Percentiles rank a stretch among this genome's conserved stretches.
Evolutionary conservation across 305 asterid genomes (phyloP).

Genomic region (Solanum hybrid): DNA sequence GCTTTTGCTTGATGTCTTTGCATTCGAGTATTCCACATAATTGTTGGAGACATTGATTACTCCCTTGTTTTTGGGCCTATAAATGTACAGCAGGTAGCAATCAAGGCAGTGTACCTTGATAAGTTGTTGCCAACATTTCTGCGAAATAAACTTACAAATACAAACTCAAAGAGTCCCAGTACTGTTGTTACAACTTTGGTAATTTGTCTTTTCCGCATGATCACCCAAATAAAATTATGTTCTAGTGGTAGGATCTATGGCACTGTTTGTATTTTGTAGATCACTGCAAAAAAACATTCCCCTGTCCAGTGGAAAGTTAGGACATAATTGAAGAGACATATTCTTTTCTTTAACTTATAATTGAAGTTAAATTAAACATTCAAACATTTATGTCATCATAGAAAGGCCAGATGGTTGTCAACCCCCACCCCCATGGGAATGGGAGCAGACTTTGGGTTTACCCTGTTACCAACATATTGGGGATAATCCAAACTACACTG

Average conservation of each 20-base stretch:
- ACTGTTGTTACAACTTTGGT: neutral
- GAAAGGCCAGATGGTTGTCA: neutral
- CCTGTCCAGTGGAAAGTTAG: neutral
- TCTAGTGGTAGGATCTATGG: neutral
- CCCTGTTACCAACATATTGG: neutral
- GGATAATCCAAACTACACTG: neutral
- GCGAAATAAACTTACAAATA: neutral
- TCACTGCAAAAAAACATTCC: neutral
- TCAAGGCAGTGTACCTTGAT: neutral
- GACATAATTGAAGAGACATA: neutral
- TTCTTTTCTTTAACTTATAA: neutral
- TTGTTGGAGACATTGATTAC: neutral
- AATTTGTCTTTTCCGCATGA: neutral
- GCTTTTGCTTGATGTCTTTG: neutral
- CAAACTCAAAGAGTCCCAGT: neutral
- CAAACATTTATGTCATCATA: neutral
- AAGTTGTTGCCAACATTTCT: neutral
- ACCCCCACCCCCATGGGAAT: neutral
- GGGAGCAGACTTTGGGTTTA: neutral
- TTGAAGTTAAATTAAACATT: neutral
- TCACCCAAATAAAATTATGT: neutral
- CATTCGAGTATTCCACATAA: neutral
- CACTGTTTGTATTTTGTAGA: neutral
- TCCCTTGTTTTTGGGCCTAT: neutral
- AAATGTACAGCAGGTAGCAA: neutral